Conservation (phyloP, 163 green algal species). For the Prototheca cutis region DNA sequence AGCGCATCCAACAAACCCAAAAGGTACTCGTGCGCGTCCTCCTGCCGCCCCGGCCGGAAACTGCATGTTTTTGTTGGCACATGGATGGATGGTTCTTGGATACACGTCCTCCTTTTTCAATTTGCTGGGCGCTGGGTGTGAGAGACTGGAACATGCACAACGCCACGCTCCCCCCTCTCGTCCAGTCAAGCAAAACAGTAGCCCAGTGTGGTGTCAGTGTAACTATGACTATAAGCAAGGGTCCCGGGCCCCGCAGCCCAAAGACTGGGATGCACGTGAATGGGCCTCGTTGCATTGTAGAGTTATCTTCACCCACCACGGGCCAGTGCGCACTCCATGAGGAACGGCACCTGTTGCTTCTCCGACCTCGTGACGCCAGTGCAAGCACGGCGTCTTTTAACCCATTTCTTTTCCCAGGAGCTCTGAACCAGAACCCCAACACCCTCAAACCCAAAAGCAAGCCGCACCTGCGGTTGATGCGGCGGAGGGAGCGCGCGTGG, state of each 20-base stretch:
- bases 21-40: slow-evolving; percentile 95
- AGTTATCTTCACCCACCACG: slow-evolving; percentile 37
- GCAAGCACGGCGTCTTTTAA: too few species aligned
- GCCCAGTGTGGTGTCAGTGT: slow-evolving; percentile 40
- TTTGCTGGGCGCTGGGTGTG: background rate
- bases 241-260: slow-evolving; percentile 25
- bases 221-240: slow-evolving; percentile 60
- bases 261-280: slow-evolving; percentile 10
- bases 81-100: background rate
- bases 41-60: slow-evolving; percentile 80
- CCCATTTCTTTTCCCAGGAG: too few species aligned
- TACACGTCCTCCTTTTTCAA: background rate
- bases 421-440: too few species aligned
- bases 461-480: slow-evolving; percentile 56
- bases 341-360: too few species aligned
- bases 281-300: slow-evolving; percentile 13
- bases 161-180: too few species aligned
- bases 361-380: too few species aligned
- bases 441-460: background rate
- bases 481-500: slow-evolving; percentile 44
- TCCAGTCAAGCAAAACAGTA: too few species aligned
- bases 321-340: too few species aligned
- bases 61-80: too few species aligned
- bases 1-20: slow-evolving; percentile 83
- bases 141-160: too few species aligned